Base-by-base conservation (phyloP, 1,284 basidiomycete species). In the Trametes hirsuta region DNA sequence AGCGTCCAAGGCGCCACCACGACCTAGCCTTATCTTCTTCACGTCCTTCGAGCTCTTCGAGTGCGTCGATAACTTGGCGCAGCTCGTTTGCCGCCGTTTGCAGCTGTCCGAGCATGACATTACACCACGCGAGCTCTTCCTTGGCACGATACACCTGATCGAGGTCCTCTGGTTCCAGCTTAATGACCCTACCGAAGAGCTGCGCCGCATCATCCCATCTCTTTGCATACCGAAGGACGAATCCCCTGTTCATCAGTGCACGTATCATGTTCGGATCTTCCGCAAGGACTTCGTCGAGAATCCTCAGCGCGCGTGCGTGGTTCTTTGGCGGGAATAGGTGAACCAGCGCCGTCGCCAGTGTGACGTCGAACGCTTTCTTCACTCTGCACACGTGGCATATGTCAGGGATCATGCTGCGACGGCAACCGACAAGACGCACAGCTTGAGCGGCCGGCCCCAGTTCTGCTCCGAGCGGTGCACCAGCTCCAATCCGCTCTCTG, bases 241-340 rank as follows among this genome's bases (percentile, higher is more conserved):
- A 91, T 0, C 87, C 96, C 35, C 85, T 84, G 12, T 87, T 87
- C 74, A 95, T 88, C 35, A 96, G 79, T 21, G 86, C 86, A 12
- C 83, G 74, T 3, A 87, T 76, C 68, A 95, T 90, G 46, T 82
- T 71, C 0, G 89, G 83, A 41, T 89, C 83, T 47, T 81, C 73
- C 1, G 78, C 67, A 4, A 98, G 82, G 4, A 96, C 82, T 2
- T 86, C 84, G 37, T 93, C 84, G 25, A 97, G 79, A 6, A 97
- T 81, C 12, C 83, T 77, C 34, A 89, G 77, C 1, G 97, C 96
- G 46, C 89, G 86, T 12, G 79, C 68, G 72, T 99, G 97, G 68
- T 98, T 89, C 69, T 95, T 95, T 0, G 97, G 97, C 10, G 96
- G 88, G 74, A 88, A 93, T 54, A 92, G 81, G 66, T 97, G 90